phyloP scores from a whole-genome alignment of 208 protist genomes.

The Borovskyia barvae region DNA sequence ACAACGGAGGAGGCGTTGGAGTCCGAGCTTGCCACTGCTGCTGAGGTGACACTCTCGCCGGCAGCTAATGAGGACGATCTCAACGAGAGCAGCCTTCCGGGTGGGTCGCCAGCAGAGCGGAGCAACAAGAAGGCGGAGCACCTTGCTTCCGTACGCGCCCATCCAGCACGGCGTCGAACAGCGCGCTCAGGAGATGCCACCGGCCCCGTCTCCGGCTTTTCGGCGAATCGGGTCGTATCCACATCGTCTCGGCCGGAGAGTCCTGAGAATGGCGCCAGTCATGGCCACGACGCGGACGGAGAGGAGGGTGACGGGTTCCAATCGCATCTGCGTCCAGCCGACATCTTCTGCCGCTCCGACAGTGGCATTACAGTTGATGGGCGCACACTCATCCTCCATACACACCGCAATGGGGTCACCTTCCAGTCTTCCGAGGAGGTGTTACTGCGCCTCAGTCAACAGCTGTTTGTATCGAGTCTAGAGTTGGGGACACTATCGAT shows the following conservation, averaged over 20 bases:
- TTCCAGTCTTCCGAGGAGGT: constrained; percentile 60
- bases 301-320: constrained; percentile 38
- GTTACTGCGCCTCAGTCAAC: constrained; percentile 29
- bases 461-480: constrained; percentile 15
- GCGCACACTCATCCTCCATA: constrained; percentile 59
- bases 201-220: too few species aligned
- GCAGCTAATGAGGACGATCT: too few species aligned
- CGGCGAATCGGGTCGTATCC: too few species aligned
- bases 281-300: too few species aligned
- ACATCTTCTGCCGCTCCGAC: constrained; percentile 63
- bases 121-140: too few species aligned
- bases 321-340: constrained; percentile 48
- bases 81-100: too few species aligned
- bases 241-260: not conserved
- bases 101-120: too few species aligned
- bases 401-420: constrained; percentile 43
- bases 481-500: not conserved
- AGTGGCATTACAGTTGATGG: constrained; percentile 62
- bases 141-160: too few species aligned
- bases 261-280: not conserved
- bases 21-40: not conserved
- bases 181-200: too few species aligned
- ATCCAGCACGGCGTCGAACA: too few species aligned
- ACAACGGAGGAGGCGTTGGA: constrained; percentile 11
- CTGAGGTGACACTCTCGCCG: not conserved